phyloP scores from a whole-genome alignment of 306 rosid species.

The Gastrolobium villosum region DNA sequence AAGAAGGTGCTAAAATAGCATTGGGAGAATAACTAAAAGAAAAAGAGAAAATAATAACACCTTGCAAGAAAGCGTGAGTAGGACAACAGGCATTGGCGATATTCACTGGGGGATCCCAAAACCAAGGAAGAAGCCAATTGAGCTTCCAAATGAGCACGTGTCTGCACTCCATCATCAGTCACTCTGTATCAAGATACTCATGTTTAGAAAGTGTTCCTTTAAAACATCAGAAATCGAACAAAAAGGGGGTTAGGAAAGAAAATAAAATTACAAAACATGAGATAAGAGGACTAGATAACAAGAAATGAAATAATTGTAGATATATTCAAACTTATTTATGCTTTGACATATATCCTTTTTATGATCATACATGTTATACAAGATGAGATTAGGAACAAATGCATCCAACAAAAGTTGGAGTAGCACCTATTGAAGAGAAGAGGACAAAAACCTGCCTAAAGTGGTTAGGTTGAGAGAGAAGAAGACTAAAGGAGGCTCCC shows the following conservation, averaged over 20 bases:
- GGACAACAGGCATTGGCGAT: slow-evolving; percentile 89
- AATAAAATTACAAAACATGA: neutral
- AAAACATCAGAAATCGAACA: slow-evolving; percentile 11
- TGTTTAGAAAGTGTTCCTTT: slow-evolving; percentile 29
- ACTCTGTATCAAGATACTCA: slow-evolving; percentile 65
- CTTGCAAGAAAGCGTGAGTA: slow-evolving; percentile 94
- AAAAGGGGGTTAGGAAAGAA: neutral
- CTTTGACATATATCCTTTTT: slow-evolving; percentile 13
- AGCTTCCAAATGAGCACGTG: slow-evolving; percentile 97
- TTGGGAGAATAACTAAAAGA: slow-evolving; percentile 13
- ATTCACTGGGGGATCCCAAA: slow-evolving; percentile 89
- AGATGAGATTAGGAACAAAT: slow-evolving; percentile 4
- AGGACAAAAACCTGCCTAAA: neutral
- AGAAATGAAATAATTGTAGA: slow-evolving; percentile 3
- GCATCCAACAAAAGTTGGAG: neutral
- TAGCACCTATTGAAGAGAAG: neutral
- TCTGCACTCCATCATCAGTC: slow-evolving; percentile 96
- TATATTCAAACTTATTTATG: slow-evolving; percentile 12
- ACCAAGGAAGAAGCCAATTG: slow-evolving; percentile 92
- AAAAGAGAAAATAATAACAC: slow-evolving; percentile 49
- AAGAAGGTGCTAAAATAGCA: slow-evolving; percentile 23
- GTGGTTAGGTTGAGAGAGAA: neutral
- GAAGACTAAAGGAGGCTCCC: neutral
- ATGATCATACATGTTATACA: slow-evolving; percentile 7
- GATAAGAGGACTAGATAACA: slow-evolving; percentile 29